These are phyloP conservation scores for Volvox carteri DNA, from an alignment of 163 green algal genomes.

Conservation along the genomic window DNA sequence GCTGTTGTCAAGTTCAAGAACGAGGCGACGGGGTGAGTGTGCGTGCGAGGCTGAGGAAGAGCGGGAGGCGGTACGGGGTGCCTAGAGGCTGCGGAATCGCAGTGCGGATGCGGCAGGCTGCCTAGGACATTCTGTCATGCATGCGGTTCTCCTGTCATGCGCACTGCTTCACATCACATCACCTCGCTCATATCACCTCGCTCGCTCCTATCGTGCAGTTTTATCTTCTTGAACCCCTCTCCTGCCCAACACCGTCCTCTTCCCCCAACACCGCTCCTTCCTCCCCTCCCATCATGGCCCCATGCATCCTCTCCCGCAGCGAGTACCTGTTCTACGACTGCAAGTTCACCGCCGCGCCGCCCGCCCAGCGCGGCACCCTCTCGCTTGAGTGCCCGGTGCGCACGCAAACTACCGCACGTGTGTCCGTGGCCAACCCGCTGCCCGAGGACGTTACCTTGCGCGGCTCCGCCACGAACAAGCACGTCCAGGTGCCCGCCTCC, in stretches of 20 bases:
- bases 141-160: no score
- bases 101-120: no score
- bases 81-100: no score
- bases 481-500: conserved; percentile 61
- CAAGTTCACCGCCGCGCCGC: conserved; percentile 67
- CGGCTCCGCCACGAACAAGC: conserved; percentile 62
- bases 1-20: conserved; percentile 86
- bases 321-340: conserved; percentile 87
- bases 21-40: conserved; percentile 66
- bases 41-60: background rate
- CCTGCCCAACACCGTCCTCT: no score
- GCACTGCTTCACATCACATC: no score
- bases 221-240: no score
- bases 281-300: no score
- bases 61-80: background rate
- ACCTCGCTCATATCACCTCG: no score
- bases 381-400: conserved; percentile 79
- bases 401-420: conserved; percentile 58
- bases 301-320: no score
- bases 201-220: no score
- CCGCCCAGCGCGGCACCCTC: conserved; percentile 67
- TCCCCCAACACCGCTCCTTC: no score
- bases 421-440: conserved; percentile 81
- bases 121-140: no score
- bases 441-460: conserved; percentile 65